Evolutionary conservation across 257 asterid genomes (phyloP).

Genomic region (Capsicum chinense): DNA sequence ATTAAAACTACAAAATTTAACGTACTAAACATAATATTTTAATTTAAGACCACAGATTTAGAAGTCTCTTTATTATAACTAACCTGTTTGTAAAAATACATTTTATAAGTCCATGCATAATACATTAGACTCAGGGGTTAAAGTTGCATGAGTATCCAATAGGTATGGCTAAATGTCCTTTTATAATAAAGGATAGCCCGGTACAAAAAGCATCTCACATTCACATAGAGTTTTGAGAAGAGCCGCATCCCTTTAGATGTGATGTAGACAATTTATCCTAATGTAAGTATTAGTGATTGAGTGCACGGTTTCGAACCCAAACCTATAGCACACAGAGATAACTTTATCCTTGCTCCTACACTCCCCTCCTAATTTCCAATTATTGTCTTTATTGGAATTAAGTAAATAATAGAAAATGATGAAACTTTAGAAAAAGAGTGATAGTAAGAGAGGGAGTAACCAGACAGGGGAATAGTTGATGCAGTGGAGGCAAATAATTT

Average conservation of each 20-base stretch:
- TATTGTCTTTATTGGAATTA: background rate
- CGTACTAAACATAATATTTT: too few species aligned
- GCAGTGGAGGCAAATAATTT: background rate
- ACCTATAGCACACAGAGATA: background rate
- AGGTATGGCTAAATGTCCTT: background rate
- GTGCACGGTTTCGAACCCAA: background rate
- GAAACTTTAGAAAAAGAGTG: background rate
- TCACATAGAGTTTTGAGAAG: background rate
- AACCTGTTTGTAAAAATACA: background rate
- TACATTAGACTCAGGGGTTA: background rate
- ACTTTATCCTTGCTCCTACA: background rate
- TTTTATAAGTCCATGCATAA: background rate
- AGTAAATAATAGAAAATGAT: background rate
- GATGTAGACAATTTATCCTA: background rate
- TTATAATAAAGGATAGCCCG: background rate
- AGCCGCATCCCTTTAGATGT: too few species aligned
- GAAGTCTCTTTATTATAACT: too few species aligned
- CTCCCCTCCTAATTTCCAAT: background rate
- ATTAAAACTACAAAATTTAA: too few species aligned
- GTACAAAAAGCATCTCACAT: background rate
- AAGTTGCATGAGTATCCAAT: background rate
- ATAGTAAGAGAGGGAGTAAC: slow-evolving; percentile 26
- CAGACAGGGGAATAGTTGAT: slow-evolving; percentile 25
- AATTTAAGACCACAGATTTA: too few species aligned
- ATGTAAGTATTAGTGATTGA: background rate